A percentile compares a stretch with the other conserved stretches of the same genome.
Conservation (phyloP, 192 early-diverging fungal genomes). For the Coemansia sp. region DNA sequence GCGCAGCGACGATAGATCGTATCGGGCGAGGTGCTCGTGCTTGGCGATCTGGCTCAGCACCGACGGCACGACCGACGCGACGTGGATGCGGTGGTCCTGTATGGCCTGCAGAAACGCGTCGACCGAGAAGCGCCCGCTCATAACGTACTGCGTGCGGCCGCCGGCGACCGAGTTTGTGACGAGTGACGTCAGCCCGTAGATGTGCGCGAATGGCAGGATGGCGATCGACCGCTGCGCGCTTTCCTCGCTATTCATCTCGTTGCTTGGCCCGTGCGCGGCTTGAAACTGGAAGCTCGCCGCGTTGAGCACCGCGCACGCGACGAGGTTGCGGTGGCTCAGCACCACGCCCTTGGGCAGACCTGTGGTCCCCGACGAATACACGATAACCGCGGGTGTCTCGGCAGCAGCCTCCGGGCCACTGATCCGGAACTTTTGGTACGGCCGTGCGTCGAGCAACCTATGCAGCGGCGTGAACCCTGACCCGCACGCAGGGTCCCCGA, state of each 20-base stretch:
- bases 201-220: constrained; percentile 67
- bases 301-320: constrained; percentile 54
- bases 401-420: constrained; percentile 6
- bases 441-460: constrained; percentile 6
- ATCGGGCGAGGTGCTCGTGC: constrained; percentile 60
- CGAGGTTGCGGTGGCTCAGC: constrained; percentile 66
- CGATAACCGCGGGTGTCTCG: constrained; percentile 48
- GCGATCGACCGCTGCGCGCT: constrained; percentile 30
- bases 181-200: constrained; percentile 34
- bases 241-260: constrained; percentile 11
- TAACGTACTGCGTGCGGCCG: constrained; percentile 54
- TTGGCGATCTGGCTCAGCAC: constrained; percentile 67
- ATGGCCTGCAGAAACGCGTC: constrained; percentile 57
- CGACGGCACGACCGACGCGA: constrained; percentile 62
- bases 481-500: constrained; percentile 12
- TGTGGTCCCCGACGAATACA: constrained; percentile 69
- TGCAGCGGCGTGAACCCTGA: constrained; percentile 35
- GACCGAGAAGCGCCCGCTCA: constrained; percentile 71
- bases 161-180: constrained; percentile 15
- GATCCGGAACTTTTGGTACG: constrained; percentile 14
- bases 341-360: constrained; percentile 65
- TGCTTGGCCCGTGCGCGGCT: neutral
- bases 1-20: constrained; percentile 61
- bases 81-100: constrained; percentile 60
- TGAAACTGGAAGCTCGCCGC: constrained; percentile 39